Evolutionary conservation across 257 asterid species (phyloP).

Genomic region (Vinca minor): DNA sequence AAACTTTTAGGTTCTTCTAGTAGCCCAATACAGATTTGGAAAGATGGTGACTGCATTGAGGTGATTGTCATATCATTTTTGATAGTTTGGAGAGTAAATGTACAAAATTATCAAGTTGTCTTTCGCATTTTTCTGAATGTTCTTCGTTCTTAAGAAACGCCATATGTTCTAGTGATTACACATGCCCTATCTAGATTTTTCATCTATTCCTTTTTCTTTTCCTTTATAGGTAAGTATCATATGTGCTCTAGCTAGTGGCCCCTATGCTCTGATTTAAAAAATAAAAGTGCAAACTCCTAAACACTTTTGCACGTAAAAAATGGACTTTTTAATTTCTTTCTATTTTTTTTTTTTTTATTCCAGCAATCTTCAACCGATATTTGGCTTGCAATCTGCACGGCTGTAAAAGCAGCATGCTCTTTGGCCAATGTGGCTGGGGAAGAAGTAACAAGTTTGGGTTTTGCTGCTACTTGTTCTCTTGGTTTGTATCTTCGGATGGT

Average conservation of each 20-base stretch:
- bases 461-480: slow-evolving; percentile 96
- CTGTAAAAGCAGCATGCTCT: slow-evolving; percentile 77
- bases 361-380: slow-evolving; percentile 99
- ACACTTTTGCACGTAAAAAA: background rate
- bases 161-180: background rate
- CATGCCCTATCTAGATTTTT: background rate
- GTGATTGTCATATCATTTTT: slow-evolving; percentile 24
- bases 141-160: background rate
- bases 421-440: slow-evolving; percentile 61
- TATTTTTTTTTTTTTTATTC: slow-evolving; percentile 11
- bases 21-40: slow-evolving; percentile 97
- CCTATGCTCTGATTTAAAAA: background rate
- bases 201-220: background rate
- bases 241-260: background rate
- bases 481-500: slow-evolving; percentile 39
- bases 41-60: slow-evolving; percentile 90
- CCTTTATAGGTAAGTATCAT: background rate
- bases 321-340: slow-evolving; percentile 9
- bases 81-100: background rate
- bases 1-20: slow-evolving; percentile 66
- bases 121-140: background rate
- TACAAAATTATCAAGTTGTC: background rate
- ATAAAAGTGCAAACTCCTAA: background rate
- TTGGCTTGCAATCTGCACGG: slow-evolving; percentile 96
- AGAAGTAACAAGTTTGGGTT: slow-evolving; percentile 84